Conservation (phyloP, 2,329 filamentous ascomycete species). For the Trichoderma oligosporum region DNA sequence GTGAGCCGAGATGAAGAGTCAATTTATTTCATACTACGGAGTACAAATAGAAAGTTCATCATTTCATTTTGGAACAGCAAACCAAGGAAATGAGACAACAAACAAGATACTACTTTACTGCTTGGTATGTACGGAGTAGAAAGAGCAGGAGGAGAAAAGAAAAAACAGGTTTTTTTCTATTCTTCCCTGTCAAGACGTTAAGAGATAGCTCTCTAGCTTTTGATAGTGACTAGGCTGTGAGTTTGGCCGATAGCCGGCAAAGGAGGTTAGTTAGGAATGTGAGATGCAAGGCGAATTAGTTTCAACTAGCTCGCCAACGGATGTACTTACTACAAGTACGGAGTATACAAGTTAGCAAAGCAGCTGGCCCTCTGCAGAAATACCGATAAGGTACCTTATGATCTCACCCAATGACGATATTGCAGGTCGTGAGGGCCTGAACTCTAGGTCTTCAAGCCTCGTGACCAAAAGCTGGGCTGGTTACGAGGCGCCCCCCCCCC, state of each 20-base stretch:
- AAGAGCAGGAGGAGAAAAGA: neutral
- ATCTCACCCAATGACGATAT: too few relatives aligned
- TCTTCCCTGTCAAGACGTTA: neutral
- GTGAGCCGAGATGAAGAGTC: conserved; percentile 17
- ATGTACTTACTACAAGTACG: neutral
- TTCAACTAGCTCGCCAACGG: conserved; percentile 9
- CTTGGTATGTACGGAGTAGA: too few relatives aligned
- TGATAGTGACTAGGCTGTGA: too few relatives aligned
- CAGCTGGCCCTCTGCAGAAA: too few relatives aligned
- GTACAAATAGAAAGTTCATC: too few relatives aligned
- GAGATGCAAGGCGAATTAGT: conserved; percentile 12
- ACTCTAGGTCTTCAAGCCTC: neutral
- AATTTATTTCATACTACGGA: conserved; percentile 11
- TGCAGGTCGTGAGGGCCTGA: neutral
- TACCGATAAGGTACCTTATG: too few relatives aligned
- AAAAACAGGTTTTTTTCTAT: neutral
- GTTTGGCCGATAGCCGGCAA: conserved; percentile 11
- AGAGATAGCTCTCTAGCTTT: too few relatives aligned
- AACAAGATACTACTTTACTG: too few relatives aligned
- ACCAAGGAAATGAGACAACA: neutral
- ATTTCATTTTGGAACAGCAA: neutral
- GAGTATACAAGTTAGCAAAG: too few relatives aligned
- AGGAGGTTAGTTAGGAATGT: conserved; percentile 10
- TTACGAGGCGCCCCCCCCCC: neutral
- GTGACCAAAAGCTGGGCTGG: conserved; percentile 1